phyloP scores from a whole-genome alignment of 2,329 filamentous ascomycete species.

The Apiospora marii region DNA sequence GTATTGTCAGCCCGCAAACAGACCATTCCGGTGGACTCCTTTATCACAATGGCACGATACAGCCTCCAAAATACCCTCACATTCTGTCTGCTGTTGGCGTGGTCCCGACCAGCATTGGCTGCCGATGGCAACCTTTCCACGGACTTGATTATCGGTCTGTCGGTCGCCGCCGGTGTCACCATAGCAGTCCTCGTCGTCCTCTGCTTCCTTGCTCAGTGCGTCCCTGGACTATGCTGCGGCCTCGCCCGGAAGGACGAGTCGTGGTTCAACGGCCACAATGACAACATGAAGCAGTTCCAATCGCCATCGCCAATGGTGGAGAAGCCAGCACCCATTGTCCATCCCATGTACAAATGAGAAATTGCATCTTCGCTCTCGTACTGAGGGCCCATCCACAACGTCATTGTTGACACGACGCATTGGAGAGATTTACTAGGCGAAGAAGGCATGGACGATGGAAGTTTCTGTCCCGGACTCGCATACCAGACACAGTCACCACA shows the following conservation, averaged over 20 bases:
- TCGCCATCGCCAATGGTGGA: neutral
- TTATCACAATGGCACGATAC: slow-evolving; percentile 2
- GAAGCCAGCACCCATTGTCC: neutral
- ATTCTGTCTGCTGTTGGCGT: neutral
- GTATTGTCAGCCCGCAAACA: neutral
- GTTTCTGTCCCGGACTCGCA: too few relatives aligned
- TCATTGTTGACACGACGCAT: neutral
- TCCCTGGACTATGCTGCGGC: slow-evolving; percentile 2
- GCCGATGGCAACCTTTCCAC: slow-evolving; percentile 30
- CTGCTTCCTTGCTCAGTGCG: slow-evolving; percentile 37
- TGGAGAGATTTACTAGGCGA: neutral
- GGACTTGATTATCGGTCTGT: slow-evolving; percentile 34
- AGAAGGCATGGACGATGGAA: neutral
- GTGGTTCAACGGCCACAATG: slow-evolving; percentile 10
- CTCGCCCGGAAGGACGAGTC: slow-evolving; percentile 5
- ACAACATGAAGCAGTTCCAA: neutral
- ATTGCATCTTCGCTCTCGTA: neutral
- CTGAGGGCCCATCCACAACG: too few relatives aligned
- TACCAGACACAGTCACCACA: neutral
- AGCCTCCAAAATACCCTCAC: slow-evolving; percentile 21
- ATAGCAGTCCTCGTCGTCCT: slow-evolving; percentile 33
- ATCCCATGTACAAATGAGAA: slow-evolving; percentile 16
- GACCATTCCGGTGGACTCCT: neutral
- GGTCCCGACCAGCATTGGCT: slow-evolving; percentile 23
- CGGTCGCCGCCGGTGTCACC: slow-evolving; percentile 31